phyloP scores from a whole-genome alignment of 176 grass and related monocot genomes.

The Avena eriantha region DNA sequence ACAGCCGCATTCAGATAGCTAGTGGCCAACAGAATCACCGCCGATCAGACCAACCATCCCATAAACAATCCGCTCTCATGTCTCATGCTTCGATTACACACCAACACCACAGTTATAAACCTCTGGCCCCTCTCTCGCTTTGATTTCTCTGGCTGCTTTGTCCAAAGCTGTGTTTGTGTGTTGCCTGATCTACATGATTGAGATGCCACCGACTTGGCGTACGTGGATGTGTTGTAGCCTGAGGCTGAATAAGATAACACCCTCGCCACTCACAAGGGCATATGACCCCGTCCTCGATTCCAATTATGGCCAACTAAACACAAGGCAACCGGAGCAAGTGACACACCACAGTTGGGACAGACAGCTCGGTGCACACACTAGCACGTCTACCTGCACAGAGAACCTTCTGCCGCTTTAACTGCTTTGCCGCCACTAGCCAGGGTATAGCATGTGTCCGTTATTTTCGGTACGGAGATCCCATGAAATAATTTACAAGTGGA shows the following conservation, averaged over 20 bases:
- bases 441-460: neutral
- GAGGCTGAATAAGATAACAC: conserved; percentile 10
- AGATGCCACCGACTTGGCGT: neutral
- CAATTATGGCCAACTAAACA: conserved; percentile 30
- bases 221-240: neutral
- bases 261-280: neutral
- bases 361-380: neutral
- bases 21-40: no score
- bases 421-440: conserved; percentile 8
- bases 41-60: no score
- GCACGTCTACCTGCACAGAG: conserved; percentile 24
- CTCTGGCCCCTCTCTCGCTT: neutral
- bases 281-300: neutral
- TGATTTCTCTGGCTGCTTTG: conserved; percentile 22
- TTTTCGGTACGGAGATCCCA: neutral
- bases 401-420: conserved; percentile 26
- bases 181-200: neutral
- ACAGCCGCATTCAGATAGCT: no score
- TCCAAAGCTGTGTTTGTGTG: neutral
- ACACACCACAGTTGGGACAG: conserved; percentile 10
- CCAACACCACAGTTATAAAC: neutral
- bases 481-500: neutral
- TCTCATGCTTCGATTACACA: conserved; percentile 29
- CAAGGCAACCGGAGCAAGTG: conserved; percentile 12
- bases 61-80: neutral